Conservation (phyloP, 2,329 filamentous ascomycete species). For the Diaporthe sp. region DNA sequence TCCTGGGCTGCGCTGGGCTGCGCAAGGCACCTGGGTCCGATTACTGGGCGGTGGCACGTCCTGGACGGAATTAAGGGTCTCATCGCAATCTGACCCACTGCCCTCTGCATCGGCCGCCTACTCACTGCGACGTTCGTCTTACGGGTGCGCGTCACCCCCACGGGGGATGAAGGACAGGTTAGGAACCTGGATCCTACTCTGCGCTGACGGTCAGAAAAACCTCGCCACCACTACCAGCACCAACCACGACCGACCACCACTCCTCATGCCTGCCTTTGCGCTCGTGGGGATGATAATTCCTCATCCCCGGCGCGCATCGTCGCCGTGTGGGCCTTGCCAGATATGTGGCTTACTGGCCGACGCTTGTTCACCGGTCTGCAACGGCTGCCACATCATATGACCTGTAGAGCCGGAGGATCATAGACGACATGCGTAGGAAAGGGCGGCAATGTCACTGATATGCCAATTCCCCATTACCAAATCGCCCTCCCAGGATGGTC, state of each 20-base stretch:
- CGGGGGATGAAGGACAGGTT: conserved; percentile 13
- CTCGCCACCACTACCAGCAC: conserved; percentile 4
- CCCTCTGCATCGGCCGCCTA: background rate
- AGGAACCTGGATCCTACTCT: conserved; percentile 26
- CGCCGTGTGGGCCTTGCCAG: conserved; percentile 35
- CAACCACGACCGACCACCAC: background rate
- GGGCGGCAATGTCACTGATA: background rate
- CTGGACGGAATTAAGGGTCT: conserved; percentile 27
- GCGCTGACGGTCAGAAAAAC: conserved; percentile 33
- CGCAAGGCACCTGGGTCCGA: background rate
- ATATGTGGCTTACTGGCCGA: conserved; percentile 32
- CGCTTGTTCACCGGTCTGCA: conserved; percentile 34
- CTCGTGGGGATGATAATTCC: conserved; percentile 7
- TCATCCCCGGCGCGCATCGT: background rate
- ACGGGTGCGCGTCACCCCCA: conserved; percentile 30
- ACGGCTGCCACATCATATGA: conserved; percentile 39
- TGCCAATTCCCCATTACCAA: conserved; percentile 16
- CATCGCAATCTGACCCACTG: conserved; percentile 23
- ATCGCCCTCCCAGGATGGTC: background rate
- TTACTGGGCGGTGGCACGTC: background rate
- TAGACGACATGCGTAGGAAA: conserved; percentile 12
- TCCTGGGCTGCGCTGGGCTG: background rate
- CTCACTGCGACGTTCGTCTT: conserved; percentile 32
- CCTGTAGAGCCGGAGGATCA: conserved; percentile 7
- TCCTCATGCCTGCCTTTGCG: background rate